phyloP scores from a whole-genome alignment of 306 rosid species.

The Dryas octopetala region DNA sequence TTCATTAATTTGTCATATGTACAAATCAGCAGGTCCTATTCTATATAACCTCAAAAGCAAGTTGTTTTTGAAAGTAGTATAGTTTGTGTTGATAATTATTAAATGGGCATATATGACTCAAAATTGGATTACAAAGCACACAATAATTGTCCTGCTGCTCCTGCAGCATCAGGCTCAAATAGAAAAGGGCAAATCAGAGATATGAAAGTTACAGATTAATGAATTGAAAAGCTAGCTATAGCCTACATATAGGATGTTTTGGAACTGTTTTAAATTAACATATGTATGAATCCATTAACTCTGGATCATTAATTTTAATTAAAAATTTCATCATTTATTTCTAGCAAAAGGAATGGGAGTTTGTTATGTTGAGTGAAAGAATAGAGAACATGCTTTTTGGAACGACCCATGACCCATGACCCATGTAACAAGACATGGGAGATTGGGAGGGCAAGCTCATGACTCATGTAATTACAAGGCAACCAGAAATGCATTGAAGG shows the following conservation, averaged over 20 bases:
- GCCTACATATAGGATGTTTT: background rate
- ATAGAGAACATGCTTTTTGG: slow-evolving; percentile 50
- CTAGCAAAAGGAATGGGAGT: slow-evolving; percentile 13
- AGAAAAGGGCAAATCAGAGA: background rate
- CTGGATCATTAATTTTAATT: no score
- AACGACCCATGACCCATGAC: slow-evolving; percentile 44
- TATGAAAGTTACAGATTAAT: background rate
- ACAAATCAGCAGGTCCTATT: no score
- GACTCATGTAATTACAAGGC: slow-evolving; percentile 11
- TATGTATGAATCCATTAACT: no score
- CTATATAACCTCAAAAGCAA: no score
- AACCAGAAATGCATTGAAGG: slow-evolving; percentile 36
- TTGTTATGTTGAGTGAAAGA: slow-evolving; percentile 36
- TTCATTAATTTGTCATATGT: background rate
- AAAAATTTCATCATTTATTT: no score
- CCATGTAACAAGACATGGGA: slow-evolving; percentile 17
- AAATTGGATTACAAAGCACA: background rate
- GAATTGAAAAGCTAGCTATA: background rate
- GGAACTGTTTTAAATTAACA: background rate
- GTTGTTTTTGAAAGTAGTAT: no score
- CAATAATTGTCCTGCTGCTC: background rate
- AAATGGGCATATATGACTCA: no score
- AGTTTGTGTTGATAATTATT: no score
- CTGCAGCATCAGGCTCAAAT: background rate
- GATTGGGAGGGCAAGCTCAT: background rate